These are phyloP conservation scores for Citrullus amarus DNA, from an alignment of 306 rosid species.

Conservation along the genomic window DNA sequence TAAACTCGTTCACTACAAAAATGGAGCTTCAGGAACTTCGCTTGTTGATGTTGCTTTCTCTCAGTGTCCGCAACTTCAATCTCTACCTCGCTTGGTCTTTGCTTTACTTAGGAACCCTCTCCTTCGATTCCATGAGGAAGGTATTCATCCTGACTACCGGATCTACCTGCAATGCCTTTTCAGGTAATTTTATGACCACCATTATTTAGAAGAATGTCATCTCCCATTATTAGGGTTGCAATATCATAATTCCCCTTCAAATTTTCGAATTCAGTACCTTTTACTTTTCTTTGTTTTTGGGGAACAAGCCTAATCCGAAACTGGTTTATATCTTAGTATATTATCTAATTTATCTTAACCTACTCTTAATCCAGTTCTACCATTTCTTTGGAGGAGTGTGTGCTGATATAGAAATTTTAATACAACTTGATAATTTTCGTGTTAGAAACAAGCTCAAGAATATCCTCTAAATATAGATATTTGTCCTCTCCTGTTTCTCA, in stretches of 20 bases:
- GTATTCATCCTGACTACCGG: conserved; percentile 88
- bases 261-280: neutral
- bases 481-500: neutral
- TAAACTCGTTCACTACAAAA: conserved; percentile 49
- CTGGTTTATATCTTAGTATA: neutral
- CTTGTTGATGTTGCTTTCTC: conserved; percentile 79
- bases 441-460: neutral
- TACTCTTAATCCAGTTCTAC: neutral
- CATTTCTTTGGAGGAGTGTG: neutral
- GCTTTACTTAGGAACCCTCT: conserved; percentile 91
- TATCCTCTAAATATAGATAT: neutral
- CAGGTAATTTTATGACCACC: conserved; percentile 37
- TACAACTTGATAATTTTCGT: neutral
- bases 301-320: neutral
- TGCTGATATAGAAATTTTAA: neutral
- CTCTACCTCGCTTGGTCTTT: conserved; percentile 73
- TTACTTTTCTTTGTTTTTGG: neutral
- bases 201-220: neutral
- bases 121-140: conserved; percentile 91
- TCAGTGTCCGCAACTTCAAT: conserved; percentile 86
- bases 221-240: neutral
- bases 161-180: conserved; percentile 91
- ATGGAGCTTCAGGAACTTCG: conserved; percentile 53
- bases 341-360: neutral
- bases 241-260: neutral